Percentiles rank a stretch among this genome's conserved stretches.
phyloP scores from a whole-genome alignment of 2,329 filamentous ascomycete species.

The Fonsecaea multimorphosa region DNA sequence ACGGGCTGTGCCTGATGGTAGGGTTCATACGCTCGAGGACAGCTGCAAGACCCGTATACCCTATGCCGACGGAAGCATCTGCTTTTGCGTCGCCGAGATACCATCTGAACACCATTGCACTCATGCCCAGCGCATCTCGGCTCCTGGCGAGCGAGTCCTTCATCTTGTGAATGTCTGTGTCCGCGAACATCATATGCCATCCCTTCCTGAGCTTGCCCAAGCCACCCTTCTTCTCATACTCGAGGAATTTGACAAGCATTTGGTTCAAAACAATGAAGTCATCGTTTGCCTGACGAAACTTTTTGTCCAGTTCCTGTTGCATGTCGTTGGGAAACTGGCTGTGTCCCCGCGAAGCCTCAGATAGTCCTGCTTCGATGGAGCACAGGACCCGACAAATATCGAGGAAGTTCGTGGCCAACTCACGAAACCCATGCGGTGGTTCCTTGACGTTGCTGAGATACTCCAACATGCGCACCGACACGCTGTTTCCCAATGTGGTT shows the following conservation, averaged over 20 bases:
- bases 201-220: slow-evolving; percentile 66
- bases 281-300: slow-evolving; percentile 65
- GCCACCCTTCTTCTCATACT: slow-evolving; percentile 66
- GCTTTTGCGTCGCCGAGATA: slow-evolving; percentile 64
- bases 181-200: slow-evolving; percentile 68
- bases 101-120: slow-evolving; percentile 70
- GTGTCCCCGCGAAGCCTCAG: slow-evolving; percentile 58
- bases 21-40: slow-evolving; percentile 60
- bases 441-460: slow-evolving; percentile 65
- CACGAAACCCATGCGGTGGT: slow-evolving; percentile 62
- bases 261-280: slow-evolving; percentile 70
- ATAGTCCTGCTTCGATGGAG: slow-evolving; percentile 70
- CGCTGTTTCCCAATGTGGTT: slow-evolving; percentile 66
- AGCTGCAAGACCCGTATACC: slow-evolving; percentile 70
- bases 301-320: slow-evolving; percentile 67
- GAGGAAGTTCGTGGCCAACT: slow-evolving; percentile 69
- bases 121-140: slow-evolving; percentile 68
- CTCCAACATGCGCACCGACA: slow-evolving; percentile 69
- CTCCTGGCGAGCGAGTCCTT: slow-evolving; percentile 63
- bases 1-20: slow-evolving; percentile 40
- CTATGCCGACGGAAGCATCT: slow-evolving; percentile 67
- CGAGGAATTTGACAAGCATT: slow-evolving; percentile 66
- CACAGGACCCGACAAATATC: slow-evolving; percentile 70
- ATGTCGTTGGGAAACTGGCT: slow-evolving; percentile 66
- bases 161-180: slow-evolving; percentile 68